A percentile compares a stretch with the other conserved stretches of the same genome.
phyloP scores from a whole-genome alignment of 2,329 filamentous ascomycete genomes.

The Lojkania enalia region DNA sequence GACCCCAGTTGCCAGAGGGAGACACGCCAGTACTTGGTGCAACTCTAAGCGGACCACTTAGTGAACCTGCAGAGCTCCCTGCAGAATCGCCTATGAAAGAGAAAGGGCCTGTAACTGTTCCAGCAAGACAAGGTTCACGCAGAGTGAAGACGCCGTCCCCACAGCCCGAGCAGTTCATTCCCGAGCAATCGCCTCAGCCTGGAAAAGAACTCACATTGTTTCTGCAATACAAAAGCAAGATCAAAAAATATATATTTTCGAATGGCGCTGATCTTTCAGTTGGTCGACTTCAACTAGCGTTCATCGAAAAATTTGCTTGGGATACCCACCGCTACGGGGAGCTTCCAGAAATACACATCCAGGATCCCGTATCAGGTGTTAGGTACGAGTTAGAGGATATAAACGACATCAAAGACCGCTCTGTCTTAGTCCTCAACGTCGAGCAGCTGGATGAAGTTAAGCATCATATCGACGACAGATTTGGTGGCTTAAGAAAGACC shows the following conservation, averaged over 20 bases:
- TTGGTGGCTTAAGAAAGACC: slow-evolving; percentile 76
- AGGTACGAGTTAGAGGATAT: slow-evolving; percentile 95
- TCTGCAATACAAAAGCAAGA: slow-evolving; percentile 92
- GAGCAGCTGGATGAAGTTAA: slow-evolving; percentile 96
- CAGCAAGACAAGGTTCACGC: slow-evolving; percentile 35
- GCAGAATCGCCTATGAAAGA: slow-evolving; percentile 29
- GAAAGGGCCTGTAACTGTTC: slow-evolving; percentile 21
- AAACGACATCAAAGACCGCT: slow-evolving; percentile 88
- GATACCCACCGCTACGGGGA: slow-evolving; percentile 96
- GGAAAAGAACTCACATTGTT: slow-evolving; percentile 92
- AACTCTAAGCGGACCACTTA: slow-evolving; percentile 42
- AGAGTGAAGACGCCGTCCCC: slow-evolving; percentile 46
- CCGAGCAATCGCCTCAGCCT: slow-evolving; percentile 66
- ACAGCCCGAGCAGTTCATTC: slow-evolving; percentile 49
- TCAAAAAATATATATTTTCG: slow-evolving; percentile 90
- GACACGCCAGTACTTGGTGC: slow-evolving; percentile 37
- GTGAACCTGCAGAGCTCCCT: slow-evolving; percentile 34
- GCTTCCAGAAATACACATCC: slow-evolving; percentile 95
- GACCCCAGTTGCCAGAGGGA: slow-evolving; percentile 41
- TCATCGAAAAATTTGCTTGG: slow-evolving; percentile 99
- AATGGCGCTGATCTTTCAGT: slow-evolving; percentile 87
- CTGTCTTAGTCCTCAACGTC: slow-evolving; percentile 91
- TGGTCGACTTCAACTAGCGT: slow-evolving; percentile 86
- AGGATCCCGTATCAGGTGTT: slow-evolving; percentile 94
- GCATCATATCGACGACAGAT: slow-evolving; percentile 89